phyloP scores from a whole-genome alignment of 202 grass and related monocot species.

The Eragrostis tef region DNA sequence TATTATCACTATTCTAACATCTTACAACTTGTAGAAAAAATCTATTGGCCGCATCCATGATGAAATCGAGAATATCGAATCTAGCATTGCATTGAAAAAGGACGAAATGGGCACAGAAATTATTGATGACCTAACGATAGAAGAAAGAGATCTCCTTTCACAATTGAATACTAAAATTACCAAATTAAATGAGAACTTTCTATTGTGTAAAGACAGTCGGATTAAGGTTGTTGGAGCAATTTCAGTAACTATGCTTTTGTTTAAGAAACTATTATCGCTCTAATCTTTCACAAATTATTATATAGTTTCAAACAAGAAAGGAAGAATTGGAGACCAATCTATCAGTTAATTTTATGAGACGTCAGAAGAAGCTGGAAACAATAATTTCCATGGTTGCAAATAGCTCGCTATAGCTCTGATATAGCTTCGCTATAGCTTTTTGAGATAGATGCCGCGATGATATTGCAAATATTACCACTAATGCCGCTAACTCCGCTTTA shows the following conservation, averaged over 20 bases:
- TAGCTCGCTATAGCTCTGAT: no score
- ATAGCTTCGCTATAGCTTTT: no score
- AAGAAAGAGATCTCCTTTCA: constrained; percentile 88
- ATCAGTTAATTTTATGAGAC: constrained; percentile 91
- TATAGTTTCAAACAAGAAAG: constrained; percentile 93
- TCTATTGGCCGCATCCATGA: constrained; percentile 79
- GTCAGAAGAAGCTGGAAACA: constrained; percentile 85
- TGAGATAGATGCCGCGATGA: no score
- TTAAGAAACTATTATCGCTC: constrained; percentile 25
- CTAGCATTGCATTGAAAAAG: constrained; percentile 92
- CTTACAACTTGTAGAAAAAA: constrained; percentile 77
- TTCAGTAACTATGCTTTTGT: constrained; percentile 20
- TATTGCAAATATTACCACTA: no score
- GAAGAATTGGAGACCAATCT: constrained; percentile 96
- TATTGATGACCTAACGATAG: constrained; percentile 89
- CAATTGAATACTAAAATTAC: constrained; percentile 96
- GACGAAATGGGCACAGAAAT: constrained; percentile 99
- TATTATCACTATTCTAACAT: constrained; percentile 13
- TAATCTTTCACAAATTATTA: constrained; percentile 37
- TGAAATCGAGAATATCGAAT: constrained; percentile 91
- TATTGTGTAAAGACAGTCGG: constrained; percentile 83
- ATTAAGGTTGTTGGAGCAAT: constrained; percentile 71
- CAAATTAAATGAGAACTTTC: constrained; percentile 78
- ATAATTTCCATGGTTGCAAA: no score
- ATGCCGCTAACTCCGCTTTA: no score